phyloP scores from a whole-genome alignment of 345 rosid genomes.

The Tarenaya hassleriana region DNA sequence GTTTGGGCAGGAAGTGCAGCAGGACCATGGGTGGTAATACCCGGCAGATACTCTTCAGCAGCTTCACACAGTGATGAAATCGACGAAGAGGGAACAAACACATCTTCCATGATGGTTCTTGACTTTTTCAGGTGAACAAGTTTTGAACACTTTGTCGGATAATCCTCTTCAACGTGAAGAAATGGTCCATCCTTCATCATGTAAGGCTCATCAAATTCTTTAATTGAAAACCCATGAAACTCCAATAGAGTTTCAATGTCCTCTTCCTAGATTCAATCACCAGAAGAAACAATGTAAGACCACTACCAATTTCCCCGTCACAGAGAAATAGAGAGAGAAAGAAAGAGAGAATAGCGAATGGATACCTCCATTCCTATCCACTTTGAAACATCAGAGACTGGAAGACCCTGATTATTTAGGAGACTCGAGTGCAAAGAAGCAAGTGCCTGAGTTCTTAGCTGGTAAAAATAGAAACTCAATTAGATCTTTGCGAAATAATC shows the following conservation, averaged over 20 bases:
- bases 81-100: constrained; percentile 33
- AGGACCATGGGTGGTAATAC: constrained; percentile 24
- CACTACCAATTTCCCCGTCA: constrained; percentile 15
- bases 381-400: constrained; percentile 56
- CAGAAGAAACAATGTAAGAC: constrained; percentile 28
- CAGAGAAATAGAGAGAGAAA: constrained; percentile 10
- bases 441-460: constrained; percentile 89
- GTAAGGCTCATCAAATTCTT: constrained; percentile 84
- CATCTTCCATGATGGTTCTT: constrained; percentile 56
- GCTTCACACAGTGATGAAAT: constrained; percentile 30
- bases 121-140: constrained; percentile 79
- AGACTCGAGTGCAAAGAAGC: constrained; percentile 83
- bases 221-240: constrained; percentile 69
- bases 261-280: constrained; percentile 56
- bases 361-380: constrained; percentile 96
- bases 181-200: constrained; percentile 88
- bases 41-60: constrained; percentile 30
- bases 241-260: constrained; percentile 58
- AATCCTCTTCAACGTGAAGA: constrained; percentile 69
- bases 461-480: constrained; percentile 31
- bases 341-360: constrained; percentile 14
- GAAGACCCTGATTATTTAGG: constrained; percentile 85
- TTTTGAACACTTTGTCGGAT: constrained; percentile 70
- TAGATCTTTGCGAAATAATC: constrained; percentile 10
- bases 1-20: constrained; percentile 27